Conservation (phyloP, 495 filamentous ascomycete species). For the Penicillium malachiteum region DNA sequence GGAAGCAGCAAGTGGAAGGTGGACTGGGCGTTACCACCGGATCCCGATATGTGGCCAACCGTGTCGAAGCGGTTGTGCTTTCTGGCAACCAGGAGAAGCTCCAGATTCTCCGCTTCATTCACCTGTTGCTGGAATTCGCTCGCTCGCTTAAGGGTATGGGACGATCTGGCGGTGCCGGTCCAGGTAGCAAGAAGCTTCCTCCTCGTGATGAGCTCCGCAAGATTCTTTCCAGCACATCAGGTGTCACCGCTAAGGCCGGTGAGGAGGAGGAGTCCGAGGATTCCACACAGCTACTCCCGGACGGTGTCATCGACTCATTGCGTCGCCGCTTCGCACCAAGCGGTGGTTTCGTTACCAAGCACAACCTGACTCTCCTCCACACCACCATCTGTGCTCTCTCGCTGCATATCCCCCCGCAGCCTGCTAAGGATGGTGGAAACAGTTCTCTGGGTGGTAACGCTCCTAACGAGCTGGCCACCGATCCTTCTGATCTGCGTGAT, state of each 20-base stretch:
- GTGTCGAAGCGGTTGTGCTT: slow-evolving; percentile 56
- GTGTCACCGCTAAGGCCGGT: slow-evolving; percentile 6
- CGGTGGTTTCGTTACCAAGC: slow-evolving; percentile 56
- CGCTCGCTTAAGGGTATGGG: slow-evolving; percentile 36
- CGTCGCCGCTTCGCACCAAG: slow-evolving; percentile 66
- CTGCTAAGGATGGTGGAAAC: slow-evolving; percentile 42
- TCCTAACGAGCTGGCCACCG: slow-evolving; percentile 75
- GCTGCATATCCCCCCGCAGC: slow-evolving; percentile 48
- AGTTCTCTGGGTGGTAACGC: slow-evolving; percentile 50
- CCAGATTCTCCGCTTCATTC: slow-evolving; percentile 59
- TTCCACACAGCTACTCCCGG: slow-evolving; percentile 42
- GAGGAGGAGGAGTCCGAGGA: slow-evolving; percentile 9
- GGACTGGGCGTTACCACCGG: slow-evolving; percentile 54
- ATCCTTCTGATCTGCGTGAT: slow-evolving; percentile 70
- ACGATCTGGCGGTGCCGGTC: slow-evolving; percentile 21
- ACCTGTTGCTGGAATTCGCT: slow-evolving; percentile 65
- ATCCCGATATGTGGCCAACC: slow-evolving; percentile 65
- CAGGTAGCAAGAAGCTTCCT: slow-evolving; percentile 41
- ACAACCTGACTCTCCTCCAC: slow-evolving; percentile 62
- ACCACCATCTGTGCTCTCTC: slow-evolving; percentile 68
- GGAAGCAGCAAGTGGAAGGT: slow-evolving; percentile 64
- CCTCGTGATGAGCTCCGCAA: slow-evolving; percentile 41
- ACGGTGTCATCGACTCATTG: slow-evolving; percentile 65
- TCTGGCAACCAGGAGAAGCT: slow-evolving; percentile 54
- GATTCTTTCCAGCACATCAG: slow-evolving; percentile 38